Conservation (phyloP, 805 yeast genomes). For the Ogataea pini region DNA sequence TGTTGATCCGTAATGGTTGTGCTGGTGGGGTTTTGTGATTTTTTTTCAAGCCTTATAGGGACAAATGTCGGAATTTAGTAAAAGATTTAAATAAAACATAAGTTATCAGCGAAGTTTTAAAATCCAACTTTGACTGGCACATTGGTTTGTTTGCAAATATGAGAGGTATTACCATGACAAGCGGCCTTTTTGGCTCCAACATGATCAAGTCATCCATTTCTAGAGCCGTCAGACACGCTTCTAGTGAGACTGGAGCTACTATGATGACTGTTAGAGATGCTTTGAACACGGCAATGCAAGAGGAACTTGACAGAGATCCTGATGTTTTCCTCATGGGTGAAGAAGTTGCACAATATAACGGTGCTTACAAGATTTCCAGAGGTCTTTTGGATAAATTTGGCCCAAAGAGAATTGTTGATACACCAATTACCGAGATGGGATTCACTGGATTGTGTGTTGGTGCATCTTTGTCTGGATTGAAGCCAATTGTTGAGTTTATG, state of each 20-base stretch:
- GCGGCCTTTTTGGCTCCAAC: conserved; percentile 21
- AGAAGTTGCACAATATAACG: conserved; percentile 98
- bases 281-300: conserved; percentile 90
- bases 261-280: conserved; percentile 96
- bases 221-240: conserved; percentile 40
- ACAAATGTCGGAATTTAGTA: conserved; percentile 2
- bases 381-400: conserved; percentile 95
- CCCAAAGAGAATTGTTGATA: conserved; percentile 88
- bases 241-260: conserved; percentile 51
- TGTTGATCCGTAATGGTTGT: conserved; percentile 13
- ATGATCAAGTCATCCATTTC: conserved; percentile 28
- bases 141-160: too few relatives aligned
- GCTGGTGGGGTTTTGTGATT: conserved; percentile 11
- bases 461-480: conserved; percentile 93
- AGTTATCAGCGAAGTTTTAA: too few relatives aligned
- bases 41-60: conserved; percentile 2
- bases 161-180: conserved; percentile 8
- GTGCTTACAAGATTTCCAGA: conserved; percentile 97
- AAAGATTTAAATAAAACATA: not conserved
- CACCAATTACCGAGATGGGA: conserved; percentile 99
- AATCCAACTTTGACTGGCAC: too few relatives aligned
- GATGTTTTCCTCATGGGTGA: conserved; percentile 96
- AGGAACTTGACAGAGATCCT: conserved; percentile 95
- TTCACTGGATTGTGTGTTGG: conserved; percentile 95
- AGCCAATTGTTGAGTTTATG: conserved; percentile 98